Base-by-base conservation (phyloP, 768 basidiomycete genomes). In the Podaxis rugospora region DNA sequence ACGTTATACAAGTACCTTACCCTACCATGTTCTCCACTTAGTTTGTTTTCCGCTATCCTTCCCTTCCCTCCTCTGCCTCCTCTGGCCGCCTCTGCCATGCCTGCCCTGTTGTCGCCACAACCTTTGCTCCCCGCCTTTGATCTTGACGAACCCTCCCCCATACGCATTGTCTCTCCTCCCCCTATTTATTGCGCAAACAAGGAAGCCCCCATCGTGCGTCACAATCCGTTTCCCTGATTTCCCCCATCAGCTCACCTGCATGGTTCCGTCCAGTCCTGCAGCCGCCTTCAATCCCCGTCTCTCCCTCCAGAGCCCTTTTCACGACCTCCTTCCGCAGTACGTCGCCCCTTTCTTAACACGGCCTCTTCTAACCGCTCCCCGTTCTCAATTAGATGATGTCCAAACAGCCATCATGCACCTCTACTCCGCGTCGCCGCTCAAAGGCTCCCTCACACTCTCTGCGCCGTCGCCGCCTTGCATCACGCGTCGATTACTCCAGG, bases 1-100 rank as follows among this genome's bases (percentile, higher is more conserved):
- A 51, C 63, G 21, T 4, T 32, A 1, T 36, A 28, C 32, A 16
- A 52, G 28, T 21, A 52, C 27, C 35, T 14, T 32, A 25, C 14
- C 74, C 75, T 64, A 66, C 77, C 70, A 78, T 83, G 71, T 62
- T 78, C 67, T 74, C 77, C 14, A 76, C 78, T 75, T 74, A 66
- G 51, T 28, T 46, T 55, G 36, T 50, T 50, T n/a, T 25, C 46
- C 44, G 40, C 35, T 64, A 57, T 71, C 73, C 59, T 62, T 60
- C 46, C 57, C 51, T 63, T 68, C 14, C 67, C 35, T 28, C 13
- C 60, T 16, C 28, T 13, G n/a, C 64, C 47, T 50, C 47, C 47
- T 1, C 47, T n/a, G 18, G 10, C 25, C 6, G 2, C 18, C 4
- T 23, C 6, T 50, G 64, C 62, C 42, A 60, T 61, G 63, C 63